Conservation (phyloP, 371 early-diverging fungal species). For the Apophysomyces sp. region DNA sequence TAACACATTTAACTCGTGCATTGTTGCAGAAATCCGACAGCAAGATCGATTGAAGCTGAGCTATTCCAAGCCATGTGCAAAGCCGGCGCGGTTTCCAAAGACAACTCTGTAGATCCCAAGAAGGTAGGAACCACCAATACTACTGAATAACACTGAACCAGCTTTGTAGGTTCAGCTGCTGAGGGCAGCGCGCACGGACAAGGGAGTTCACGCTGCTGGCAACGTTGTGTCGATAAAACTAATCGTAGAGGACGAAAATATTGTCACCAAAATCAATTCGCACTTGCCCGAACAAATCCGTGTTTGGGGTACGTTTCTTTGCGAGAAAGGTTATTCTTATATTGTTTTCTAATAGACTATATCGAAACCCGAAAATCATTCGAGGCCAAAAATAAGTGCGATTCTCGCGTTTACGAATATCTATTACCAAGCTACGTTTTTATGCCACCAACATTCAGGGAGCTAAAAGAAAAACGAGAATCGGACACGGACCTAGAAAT, state of each 20-base stretch:
- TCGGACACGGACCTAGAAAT: constrained; percentile 29
- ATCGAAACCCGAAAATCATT: constrained; percentile 77
- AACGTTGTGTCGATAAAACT: constrained; percentile 94
- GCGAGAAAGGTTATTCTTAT: neutral
- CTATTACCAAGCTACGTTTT: constrained; percentile 93
- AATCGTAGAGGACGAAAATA: constrained; percentile 66
- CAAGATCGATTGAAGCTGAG: constrained; percentile 79
- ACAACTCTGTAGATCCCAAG: constrained; percentile 73
- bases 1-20: neutral
- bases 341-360: constrained; percentile 51
- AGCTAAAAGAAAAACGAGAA: constrained; percentile 8
- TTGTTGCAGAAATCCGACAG: constrained; percentile 60
- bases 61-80: constrained; percentile 75
- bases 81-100: constrained; percentile 74
- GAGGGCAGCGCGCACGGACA: constrained; percentile 98
- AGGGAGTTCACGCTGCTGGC: constrained; percentile 99
- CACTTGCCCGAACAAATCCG: constrained; percentile 80
- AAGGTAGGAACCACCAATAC: constrained; percentile 56
- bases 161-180: constrained; percentile 62
- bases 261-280: constrained; percentile 76
- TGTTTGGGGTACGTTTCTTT: constrained; percentile 69
- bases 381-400: constrained; percentile 90
- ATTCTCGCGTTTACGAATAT: constrained; percentile 97
- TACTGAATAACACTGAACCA: neutral
- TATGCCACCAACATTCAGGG: constrained; percentile 32